Conservation (phyloP, 2,329 filamentous ascomycete genomes). For the Magnaporthiopsis rhizophila region DNA sequence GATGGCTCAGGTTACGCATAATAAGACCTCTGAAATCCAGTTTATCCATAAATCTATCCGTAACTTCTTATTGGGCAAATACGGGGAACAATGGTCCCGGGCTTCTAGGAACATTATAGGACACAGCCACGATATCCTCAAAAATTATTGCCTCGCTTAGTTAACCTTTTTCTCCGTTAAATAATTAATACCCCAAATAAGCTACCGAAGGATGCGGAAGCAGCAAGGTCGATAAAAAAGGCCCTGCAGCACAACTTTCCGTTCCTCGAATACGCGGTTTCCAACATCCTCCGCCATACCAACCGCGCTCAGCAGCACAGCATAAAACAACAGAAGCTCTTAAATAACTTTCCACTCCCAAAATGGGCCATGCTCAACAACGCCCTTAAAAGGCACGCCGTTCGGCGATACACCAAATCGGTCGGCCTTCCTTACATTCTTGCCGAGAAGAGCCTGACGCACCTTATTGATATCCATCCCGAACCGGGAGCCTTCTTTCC, state of each 20-base stretch:
- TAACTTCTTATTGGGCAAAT: slow-evolving; percentile 34
- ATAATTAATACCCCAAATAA: neutral
- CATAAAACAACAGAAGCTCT: neutral
- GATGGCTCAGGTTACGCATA: slow-evolving; percentile 32
- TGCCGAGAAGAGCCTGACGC: slow-evolving; percentile 7
- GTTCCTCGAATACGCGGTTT: slow-evolving; percentile 38
- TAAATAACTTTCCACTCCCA: slow-evolving; percentile 5
- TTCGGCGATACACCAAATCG: slow-evolving; percentile 7
- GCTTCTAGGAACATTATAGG: slow-evolving; percentile 22
- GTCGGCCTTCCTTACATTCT: slow-evolving; percentile 9
- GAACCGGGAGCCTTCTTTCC: neutral
- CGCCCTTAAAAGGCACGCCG: slow-evolving; percentile 1
- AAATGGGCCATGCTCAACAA: slow-evolving; percentile 6
- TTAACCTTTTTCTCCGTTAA: slow-evolving; percentile 15
- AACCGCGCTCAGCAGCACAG: slow-evolving; percentile 17
- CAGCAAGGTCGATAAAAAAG: neutral
- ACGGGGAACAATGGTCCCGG: slow-evolving; percentile 26
- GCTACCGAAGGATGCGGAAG: neutral
- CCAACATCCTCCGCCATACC: slow-evolving; percentile 32
- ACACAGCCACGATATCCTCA: slow-evolving; percentile 33
- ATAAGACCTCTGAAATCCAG: slow-evolving; percentile 29
- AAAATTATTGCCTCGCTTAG: slow-evolving; percentile 33
- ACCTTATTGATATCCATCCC: slow-evolving; percentile 7
- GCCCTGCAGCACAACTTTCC: slow-evolving; percentile 21
- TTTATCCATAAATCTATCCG: slow-evolving; percentile 46